These are phyloP conservation scores for Acacia concinna DNA, from an alignment of 331 rosid genomes.

Conservation along the genomic window DNA sequence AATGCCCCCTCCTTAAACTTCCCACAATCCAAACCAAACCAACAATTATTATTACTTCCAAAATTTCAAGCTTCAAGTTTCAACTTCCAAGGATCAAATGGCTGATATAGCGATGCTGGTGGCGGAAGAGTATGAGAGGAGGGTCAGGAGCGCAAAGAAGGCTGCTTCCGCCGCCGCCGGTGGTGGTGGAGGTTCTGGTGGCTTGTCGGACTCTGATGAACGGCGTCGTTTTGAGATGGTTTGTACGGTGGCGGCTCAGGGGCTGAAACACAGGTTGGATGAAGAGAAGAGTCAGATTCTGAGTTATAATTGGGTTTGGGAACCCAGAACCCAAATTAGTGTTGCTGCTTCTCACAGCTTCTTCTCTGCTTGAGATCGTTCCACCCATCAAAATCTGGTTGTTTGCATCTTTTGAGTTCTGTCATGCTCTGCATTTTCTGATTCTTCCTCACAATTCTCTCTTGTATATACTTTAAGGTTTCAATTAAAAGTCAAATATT, in stretches of 20 bases:
- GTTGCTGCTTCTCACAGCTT: slow-evolving; percentile 46
- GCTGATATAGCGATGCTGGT: slow-evolving; percentile 88
- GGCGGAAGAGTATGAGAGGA: slow-evolving; percentile 82
- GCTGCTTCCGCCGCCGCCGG: neutral
- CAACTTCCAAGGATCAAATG: slow-evolving; percentile 39
- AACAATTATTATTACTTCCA: neutral
- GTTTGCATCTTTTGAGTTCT: neutral
- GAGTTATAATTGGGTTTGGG: slow-evolving; percentile 14
- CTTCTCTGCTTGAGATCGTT: slow-evolving; percentile 43
- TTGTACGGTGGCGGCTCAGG: neutral
- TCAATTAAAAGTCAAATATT: neutral
- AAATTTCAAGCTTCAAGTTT: neutral
- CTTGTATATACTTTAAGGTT: slow-evolving; percentile 25
- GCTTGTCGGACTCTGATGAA: neutral
- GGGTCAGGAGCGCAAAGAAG: slow-evolving; percentile 38
- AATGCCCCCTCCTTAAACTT: neutral
- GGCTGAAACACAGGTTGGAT: slow-evolving; percentile 13
- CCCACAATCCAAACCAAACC: neutral
- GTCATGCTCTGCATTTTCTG: neutral
- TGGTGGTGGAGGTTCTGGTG: neutral
- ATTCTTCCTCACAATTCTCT: neutral
- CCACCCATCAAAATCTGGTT: neutral
- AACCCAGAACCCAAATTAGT: slow-evolving; percentile 43
- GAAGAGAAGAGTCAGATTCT: slow-evolving; percentile 2
- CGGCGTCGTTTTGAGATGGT: neutral